A percentile compares a stretch with the other conserved stretches of the same genome.
Evolutionary conservation across 1,284 basidiomycete genomes (phyloP).

Genomic region (Hymenochaete sp.): DNA sequence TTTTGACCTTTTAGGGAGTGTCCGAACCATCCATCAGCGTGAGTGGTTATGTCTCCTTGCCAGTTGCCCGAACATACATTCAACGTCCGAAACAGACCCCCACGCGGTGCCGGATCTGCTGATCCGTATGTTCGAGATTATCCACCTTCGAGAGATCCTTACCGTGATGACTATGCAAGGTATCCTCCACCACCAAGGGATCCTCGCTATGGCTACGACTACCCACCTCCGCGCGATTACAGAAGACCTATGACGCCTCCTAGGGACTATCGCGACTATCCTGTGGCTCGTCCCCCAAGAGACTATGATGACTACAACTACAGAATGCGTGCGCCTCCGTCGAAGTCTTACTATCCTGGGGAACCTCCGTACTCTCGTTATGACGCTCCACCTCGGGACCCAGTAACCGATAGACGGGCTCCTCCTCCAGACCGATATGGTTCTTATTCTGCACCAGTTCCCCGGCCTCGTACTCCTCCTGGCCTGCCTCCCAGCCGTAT

Average conservation of each 20-base stretch:
- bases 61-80: background rate
- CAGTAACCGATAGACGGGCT: conserved; percentile 13
- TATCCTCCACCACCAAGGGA: conserved; percentile 36
- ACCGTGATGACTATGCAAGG: conserved; percentile 46
- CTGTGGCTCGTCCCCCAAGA: conserved; percentile 42
- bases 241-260: conserved; percentile 51
- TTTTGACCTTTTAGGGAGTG: conserved; percentile 54
- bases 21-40: conserved; percentile 43
- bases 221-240: conserved; percentile 44
- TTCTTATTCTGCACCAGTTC: conserved; percentile 38
- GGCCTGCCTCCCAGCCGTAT: conserved; percentile 20
- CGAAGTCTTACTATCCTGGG: conserved; percentile 35
- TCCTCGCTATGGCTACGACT: conserved; percentile 40
- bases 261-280: conserved; percentile 60
- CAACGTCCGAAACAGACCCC: conserved; percentile 16
- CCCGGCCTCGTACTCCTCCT: conserved; percentile 34
- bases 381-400: conserved; percentile 27
- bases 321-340: conserved; percentile 31
- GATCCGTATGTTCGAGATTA: conserved; percentile 42
- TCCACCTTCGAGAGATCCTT: conserved; percentile 37
- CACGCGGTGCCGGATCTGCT: conserved; percentile 32
- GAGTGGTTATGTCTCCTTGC: conserved; percentile 19
- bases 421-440: conserved; percentile 37
- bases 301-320: conserved; percentile 66
- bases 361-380: conserved; percentile 19